These are phyloP conservation scores for Penicillium vulpinum DNA, from an alignment of 2,329 filamentous ascomycete genomes.

Conservation along the genomic window DNA sequence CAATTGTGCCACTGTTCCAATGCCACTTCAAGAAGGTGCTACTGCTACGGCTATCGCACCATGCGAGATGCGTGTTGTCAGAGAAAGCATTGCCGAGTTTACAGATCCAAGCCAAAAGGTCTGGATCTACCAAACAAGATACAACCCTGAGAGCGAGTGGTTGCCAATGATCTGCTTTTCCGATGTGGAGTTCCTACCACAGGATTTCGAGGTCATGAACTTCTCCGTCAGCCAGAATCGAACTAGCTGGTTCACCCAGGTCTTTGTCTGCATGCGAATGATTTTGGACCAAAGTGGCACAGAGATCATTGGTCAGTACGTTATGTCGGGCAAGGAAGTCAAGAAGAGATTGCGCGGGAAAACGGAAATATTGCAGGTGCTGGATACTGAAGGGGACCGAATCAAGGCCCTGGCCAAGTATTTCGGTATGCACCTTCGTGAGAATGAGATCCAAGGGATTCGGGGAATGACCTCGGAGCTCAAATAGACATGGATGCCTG, in stretches of 20 bases:
- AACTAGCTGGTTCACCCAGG: conserved; percentile 56
- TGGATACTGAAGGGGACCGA: conserved; percentile 56
- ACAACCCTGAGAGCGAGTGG: conserved; percentile 54
- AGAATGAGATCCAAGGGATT: conserved; percentile 54
- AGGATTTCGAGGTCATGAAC: conserved; percentile 64
- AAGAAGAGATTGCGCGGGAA: conserved; percentile 56
- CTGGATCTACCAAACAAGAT: conserved; percentile 66
- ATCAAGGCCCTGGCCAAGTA: conserved; percentile 52
- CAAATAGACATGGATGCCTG: conserved; percentile 17
- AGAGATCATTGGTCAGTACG: conserved; percentile 54
- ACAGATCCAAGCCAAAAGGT: conserved; percentile 48
- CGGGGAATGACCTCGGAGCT: conserved; percentile 53
- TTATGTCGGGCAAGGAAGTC: conserved; percentile 53
- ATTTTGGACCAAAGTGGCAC: conserved; percentile 51
- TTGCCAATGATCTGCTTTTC: conserved; percentile 64
- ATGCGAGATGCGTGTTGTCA: conserved; percentile 57
- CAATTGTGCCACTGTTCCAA: conserved; percentile 59
- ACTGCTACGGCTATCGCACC: conserved; percentile 51
- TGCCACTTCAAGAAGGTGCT: conserved; percentile 52
- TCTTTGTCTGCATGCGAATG: conserved; percentile 57
- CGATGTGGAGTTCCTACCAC: conserved; percentile 62
- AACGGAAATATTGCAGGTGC: conserved; percentile 50
- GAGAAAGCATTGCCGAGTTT: conserved; percentile 49
- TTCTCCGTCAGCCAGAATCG: conserved; percentile 54
- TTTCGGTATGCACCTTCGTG: conserved; percentile 55